Percentiles rank a stretch among this genome's conserved stretches.
Conservation (phyloP, 2,329 filamentous ascomycete species). For the Aspergillus clavatus region DNA sequence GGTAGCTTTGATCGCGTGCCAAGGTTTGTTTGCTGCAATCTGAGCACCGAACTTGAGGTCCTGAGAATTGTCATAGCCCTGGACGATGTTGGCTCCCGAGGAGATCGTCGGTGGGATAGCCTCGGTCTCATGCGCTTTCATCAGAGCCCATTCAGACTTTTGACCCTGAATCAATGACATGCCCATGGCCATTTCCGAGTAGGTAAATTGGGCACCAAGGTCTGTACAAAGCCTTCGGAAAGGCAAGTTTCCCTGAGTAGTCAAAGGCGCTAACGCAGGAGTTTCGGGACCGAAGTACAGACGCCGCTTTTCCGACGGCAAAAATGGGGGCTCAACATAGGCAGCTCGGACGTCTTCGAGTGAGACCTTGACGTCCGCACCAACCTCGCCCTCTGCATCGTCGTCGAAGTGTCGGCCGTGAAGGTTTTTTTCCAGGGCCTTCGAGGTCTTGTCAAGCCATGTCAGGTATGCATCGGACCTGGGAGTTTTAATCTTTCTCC, state of each 20-base stretch:
- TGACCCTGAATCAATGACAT: slow-evolving; percentile 83
- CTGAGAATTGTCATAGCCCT: slow-evolving; percentile 73
- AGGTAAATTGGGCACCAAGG: slow-evolving; percentile 86
- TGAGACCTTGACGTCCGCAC: slow-evolving; percentile 38
- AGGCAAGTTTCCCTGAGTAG: slow-evolving; percentile 92
- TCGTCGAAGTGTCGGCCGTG: slow-evolving; percentile 43
- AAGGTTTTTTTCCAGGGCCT: slow-evolving; percentile 45
- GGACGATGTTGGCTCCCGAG: slow-evolving; percentile 52
- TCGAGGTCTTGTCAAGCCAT: slow-evolving; percentile 67
- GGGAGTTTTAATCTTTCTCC: slow-evolving; percentile 64
- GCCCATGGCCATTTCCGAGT: slow-evolving; percentile 97
- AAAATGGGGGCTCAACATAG: slow-evolving; percentile 80
- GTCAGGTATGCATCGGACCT: slow-evolving; percentile 70
- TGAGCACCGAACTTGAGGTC: slow-evolving; percentile 90
- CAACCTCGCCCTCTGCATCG: slow-evolving; percentile 24
- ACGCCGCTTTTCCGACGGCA: slow-evolving; percentile 86
- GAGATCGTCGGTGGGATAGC: slow-evolving; percentile 64
- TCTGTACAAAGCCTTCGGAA: slow-evolving; percentile 87
- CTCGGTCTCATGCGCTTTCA: slow-evolving; percentile 88
- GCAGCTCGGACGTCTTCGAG: slow-evolving; percentile 68
- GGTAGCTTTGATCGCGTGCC: slow-evolving; percentile 82
- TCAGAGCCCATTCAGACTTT: slow-evolving; percentile 88
- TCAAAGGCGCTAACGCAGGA: slow-evolving; percentile 86
- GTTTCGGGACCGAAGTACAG: slow-evolving; percentile 94
- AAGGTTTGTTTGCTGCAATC: slow-evolving; percentile 87